phyloP scores from a whole-genome alignment of 805 yeast genomes.

The Sugiyamaella mastotermitis region DNA sequence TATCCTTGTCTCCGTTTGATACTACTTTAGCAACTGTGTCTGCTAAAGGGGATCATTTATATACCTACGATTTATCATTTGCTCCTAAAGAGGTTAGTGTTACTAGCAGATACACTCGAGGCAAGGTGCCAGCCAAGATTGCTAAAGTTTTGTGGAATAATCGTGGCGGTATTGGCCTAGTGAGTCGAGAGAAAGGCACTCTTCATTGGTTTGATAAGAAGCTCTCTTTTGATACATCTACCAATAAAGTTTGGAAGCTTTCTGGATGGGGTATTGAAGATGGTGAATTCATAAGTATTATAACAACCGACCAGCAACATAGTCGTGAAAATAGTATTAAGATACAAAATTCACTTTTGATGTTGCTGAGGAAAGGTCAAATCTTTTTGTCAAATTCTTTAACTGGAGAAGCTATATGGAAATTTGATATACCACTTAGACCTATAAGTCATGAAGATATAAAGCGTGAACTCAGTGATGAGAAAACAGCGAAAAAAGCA shows the following conservation, averaged over 20 bases:
- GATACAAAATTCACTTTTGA: slow-evolving; percentile 4
- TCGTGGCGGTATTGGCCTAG: slow-evolving; percentile 43
- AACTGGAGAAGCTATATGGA: slow-evolving; percentile 25
- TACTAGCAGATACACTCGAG: slow-evolving; percentile 54
- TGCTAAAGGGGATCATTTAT: slow-evolving; percentile 55
- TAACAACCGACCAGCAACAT: background rate
- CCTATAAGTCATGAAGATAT: slow-evolving; percentile 12
- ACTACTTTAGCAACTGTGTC: slow-evolving; percentile 48
- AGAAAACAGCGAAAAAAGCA: background rate
- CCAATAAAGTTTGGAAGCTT: slow-evolving; percentile 21
- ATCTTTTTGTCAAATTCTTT: slow-evolving; percentile 12
- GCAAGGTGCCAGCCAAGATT: slow-evolving; percentile 54
- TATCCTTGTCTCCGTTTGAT: slow-evolving; percentile 60
- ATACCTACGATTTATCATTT: slow-evolving; percentile 56
- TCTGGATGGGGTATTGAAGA: slow-evolving; percentile 20
- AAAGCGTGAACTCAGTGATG: background rate
- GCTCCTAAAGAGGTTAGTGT: slow-evolving; percentile 45
- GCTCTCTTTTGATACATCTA: slow-evolving; percentile 14
- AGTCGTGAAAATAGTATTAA: too few relatives aligned
- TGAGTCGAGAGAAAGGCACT: slow-evolving; percentile 51
- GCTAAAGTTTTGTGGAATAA: slow-evolving; percentile 49
- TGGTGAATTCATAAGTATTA: slow-evolving; percentile 4
- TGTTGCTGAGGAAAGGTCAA: slow-evolving; percentile 12
- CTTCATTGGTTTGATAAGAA: slow-evolving; percentile 51
- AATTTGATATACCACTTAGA: slow-evolving; percentile 37